Evolutionary conservation across 345 rosid genomes (phyloP).

Genomic region (Eucalyptus curtisii): DNA sequence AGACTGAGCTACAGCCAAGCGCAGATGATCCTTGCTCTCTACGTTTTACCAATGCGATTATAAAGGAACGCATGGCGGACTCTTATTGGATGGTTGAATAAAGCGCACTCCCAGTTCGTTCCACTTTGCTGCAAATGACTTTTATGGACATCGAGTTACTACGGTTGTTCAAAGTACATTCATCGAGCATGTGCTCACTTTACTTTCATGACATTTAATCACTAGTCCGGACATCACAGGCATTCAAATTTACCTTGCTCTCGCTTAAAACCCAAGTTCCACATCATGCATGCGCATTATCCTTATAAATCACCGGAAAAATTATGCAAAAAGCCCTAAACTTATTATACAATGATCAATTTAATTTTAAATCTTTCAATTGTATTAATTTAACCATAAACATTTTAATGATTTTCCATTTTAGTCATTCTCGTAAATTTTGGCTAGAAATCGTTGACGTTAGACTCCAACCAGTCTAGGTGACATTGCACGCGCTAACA

Average conservation of each 20-base stretch:
- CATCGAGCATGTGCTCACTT: not conserved
- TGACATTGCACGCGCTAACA: rapidly evolving
- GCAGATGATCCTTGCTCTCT: not conserved
- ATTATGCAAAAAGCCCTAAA: not conserved
- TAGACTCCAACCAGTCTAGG: not conserved
- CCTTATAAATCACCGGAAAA: not conserved
- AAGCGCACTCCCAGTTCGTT: not conserved
- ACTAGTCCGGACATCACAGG: not conserved
- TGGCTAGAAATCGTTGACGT: rapidly evolving
- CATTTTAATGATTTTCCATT: not conserved
- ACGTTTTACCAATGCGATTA: not conserved
- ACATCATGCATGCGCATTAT: not conserved
- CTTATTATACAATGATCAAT: rapidly evolving
- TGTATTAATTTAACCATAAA: not conserved
- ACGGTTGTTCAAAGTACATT: not conserved
- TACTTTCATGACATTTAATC: not conserved
- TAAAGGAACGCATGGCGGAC: not conserved
- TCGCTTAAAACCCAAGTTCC: not conserved
- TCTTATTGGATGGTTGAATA: not conserved
- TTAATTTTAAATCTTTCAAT: not conserved
- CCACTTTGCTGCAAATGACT: not conserved
- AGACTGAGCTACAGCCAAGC: not conserved
- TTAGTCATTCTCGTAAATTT: rapidly evolving
- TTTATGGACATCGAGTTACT: not conserved
- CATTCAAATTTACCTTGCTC: not conserved